A percentile compares a stretch with the other conserved stretches of the same genome.
phyloP scores from a whole-genome alignment of 2,329 filamentous ascomycete genomes.

The Blumeriella jaapii region DNA sequence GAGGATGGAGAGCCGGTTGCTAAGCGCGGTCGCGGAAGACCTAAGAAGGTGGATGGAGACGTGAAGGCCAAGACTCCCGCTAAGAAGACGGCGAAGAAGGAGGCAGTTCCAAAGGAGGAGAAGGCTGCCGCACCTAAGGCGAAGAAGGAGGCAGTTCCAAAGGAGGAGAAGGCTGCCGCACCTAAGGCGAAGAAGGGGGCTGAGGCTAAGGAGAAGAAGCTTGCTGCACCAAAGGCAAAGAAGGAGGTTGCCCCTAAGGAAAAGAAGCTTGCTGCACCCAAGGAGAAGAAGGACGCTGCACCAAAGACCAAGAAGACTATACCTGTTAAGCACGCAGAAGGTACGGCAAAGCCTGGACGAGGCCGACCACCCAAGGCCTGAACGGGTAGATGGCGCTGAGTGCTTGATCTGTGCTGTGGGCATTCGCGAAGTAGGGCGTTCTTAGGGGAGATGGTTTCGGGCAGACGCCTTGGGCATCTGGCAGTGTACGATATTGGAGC shows the following conservation, averaged over 20 bases:
- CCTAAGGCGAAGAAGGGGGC: not conserved
- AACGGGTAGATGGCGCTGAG: not conserved
- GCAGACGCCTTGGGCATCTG: not conserved
- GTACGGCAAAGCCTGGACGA: conserved; percentile 2
- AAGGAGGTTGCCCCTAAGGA: not conserved
- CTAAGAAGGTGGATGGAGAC: not conserved
- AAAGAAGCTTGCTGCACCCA: not conserved
- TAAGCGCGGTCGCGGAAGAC: conserved; percentile 5
- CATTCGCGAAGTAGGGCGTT: not conserved
- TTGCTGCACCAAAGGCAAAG: not conserved
- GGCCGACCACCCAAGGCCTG: conserved; percentile 6
- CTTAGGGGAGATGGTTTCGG: not conserved
- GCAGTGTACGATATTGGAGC: not conserved
- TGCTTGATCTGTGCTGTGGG: not conserved
- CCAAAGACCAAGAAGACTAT: not conserved
- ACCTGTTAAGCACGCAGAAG: not conserved
- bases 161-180: not conserved
- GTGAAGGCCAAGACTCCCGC: not conserved
- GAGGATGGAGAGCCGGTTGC: not conserved
- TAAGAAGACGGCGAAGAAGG: not conserved
- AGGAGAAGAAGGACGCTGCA: not conserved
- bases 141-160: not conserved
- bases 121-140: not conserved
- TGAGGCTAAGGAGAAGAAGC: not conserved
- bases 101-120: not conserved